phyloP scores from a whole-genome alignment of 2,329 filamentous ascomycete genomes.

The Talaromyces sp. region DNA sequence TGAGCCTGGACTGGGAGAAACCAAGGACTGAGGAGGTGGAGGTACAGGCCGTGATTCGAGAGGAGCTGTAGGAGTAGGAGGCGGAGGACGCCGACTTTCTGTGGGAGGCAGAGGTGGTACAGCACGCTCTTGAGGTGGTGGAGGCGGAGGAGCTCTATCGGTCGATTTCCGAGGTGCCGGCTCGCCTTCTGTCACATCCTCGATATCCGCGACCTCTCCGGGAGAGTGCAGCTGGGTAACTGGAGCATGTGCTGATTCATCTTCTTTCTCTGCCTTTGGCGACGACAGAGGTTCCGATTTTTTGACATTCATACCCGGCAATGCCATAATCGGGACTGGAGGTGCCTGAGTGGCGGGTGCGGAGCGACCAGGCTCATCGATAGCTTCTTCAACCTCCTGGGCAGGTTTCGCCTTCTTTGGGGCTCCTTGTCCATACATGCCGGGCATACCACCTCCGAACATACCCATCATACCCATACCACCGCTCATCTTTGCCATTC shows the following conservation, averaged over 20 bases:
- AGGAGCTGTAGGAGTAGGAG: constrained; percentile 28
- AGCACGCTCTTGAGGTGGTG: constrained; percentile 45
- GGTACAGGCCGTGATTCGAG: constrained; percentile 40
- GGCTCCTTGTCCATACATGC: constrained; percentile 44
- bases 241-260: constrained; percentile 40
- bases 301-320: constrained; percentile 62
- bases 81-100: constrained; percentile 33
- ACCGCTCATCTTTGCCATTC: constrained; percentile 98
- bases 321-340: constrained; percentile 50
- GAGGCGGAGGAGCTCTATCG: constrained; percentile 40
- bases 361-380: constrained; percentile 26
- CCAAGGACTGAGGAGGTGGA: constrained; percentile 46
- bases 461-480: constrained; percentile 96
- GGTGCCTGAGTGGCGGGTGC: constrained; percentile 30
- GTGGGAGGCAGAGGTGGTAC: constrained; percentile 38
- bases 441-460: constrained; percentile 68
- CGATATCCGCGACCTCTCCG: constrained; percentile 49
- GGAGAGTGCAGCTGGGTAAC: constrained; percentile 37
- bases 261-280: constrained; percentile 45
- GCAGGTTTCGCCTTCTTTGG: constrained; percentile 45
- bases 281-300: constrained; percentile 44
- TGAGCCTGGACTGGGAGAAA: constrained; percentile 69
- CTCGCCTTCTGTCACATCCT: constrained; percentile 40
- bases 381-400: constrained; percentile 24
- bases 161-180: constrained; percentile 28